Percentiles rank a stretch among this genome's conserved stretches.
These are phyloP conservation scores for Plasmodium inui DNA, from an alignment of 169 alveolate species.

Conservation along the genomic window DNA sequence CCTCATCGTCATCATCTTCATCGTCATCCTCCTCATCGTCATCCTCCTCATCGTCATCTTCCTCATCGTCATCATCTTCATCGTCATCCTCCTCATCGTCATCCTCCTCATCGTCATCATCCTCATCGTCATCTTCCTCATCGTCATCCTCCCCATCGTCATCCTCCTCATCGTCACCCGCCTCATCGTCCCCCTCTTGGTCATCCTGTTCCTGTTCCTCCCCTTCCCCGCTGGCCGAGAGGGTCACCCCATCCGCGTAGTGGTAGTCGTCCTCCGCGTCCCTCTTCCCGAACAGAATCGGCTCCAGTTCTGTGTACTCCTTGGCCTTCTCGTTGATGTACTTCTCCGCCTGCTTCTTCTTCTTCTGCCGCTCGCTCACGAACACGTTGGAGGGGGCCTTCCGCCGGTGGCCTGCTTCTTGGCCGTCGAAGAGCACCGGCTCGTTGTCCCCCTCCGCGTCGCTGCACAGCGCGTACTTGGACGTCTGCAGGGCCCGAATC, in stretches of 20 bases:
- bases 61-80: not conserved
- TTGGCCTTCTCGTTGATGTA: conserved; percentile 48
- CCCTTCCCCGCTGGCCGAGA: not conserved
- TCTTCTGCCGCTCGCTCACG: conserved; percentile 55
- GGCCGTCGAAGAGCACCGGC: conserved; percentile 51
- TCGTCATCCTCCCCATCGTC: not conserved
- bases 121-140: not conserved
- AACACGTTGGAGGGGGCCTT: conserved; percentile 59
- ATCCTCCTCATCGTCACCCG: not conserved
- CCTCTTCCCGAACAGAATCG: conserved; percentile 24
- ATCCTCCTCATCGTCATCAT: not conserved
- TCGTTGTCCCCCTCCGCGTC: conserved; percentile 64
- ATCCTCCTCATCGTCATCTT: not conserved
- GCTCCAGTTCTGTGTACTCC: conserved; percentile 33
- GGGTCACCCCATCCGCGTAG: not conserved
- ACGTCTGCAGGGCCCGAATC: conserved; percentile 90
- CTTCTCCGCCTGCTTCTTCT: conserved; percentile 25
- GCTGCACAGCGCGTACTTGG: conserved; percentile 57
- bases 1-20: not conserved
- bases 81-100: not conserved
- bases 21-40: not conserved
- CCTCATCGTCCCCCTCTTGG: not conserved
- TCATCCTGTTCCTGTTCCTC: not conserved
- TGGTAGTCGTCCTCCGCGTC: conserved; percentile 19
- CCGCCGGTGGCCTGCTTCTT: conserved; percentile 43